Conservation (phyloP, 1,284 basidiomycete genomes). For the Fomitopsis betulina region DNA sequence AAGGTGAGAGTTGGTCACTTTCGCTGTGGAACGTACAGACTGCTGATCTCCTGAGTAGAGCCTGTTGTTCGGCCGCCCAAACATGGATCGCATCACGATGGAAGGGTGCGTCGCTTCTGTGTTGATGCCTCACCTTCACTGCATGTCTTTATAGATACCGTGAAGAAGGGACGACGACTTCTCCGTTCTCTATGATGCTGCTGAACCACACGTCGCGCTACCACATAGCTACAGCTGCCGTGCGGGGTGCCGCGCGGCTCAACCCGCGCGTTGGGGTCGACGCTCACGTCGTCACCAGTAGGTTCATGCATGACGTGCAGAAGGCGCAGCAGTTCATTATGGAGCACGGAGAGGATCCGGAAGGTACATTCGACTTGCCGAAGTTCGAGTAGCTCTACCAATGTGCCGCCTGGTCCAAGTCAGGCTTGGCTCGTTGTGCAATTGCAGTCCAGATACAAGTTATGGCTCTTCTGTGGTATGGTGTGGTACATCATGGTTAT, state of each 20-base stretch:
- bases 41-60: conserved; percentile 31
- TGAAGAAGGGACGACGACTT: conserved; percentile 70
- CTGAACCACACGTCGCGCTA: conserved; percentile 62
- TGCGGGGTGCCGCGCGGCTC: conserved; percentile 44
- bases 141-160: conserved; percentile 32
- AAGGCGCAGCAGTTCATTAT: conserved; percentile 56
- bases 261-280: conserved; percentile 50
- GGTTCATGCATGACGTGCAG: conserved; percentile 48
- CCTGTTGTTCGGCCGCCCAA: conserved; percentile 53
- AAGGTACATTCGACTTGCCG: conserved; percentile 42
- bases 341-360: conserved; percentile 49
- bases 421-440: neutral
- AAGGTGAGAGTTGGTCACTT: conserved; percentile 10
- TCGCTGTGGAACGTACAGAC: neutral
- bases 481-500: too few species aligned
- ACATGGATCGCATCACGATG: conserved; percentile 46
- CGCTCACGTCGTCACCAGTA: conserved; percentile 48
- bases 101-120: conserved; percentile 34
- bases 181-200: conserved; percentile 74
- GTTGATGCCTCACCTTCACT: conserved; percentile 8
- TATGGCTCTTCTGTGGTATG: too few species aligned
- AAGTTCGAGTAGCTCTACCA: conserved; percentile 26
- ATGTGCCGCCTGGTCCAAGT: neutral
- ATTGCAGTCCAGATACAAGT: neutral
- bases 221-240: conserved; percentile 54